These are phyloP conservation scores for Circinella minor DNA, from an alignment of 371 early-diverging fungal genomes.

Conservation along the genomic window DNA sequence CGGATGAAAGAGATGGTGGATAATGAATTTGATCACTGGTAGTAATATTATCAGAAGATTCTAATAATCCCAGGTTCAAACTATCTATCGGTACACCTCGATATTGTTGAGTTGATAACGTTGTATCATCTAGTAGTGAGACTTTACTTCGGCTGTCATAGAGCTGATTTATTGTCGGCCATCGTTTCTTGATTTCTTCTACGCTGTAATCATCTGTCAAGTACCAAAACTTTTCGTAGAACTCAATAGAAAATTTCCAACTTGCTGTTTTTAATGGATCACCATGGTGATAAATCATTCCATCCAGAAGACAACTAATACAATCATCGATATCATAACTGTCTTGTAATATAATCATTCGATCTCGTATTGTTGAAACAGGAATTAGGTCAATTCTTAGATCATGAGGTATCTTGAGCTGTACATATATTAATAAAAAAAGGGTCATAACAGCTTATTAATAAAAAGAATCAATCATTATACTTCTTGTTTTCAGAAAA, in stretches of 20 bases:
- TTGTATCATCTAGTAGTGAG: too few species aligned
- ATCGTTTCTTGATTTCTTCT: slow-evolving; percentile 31
- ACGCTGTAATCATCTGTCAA: slow-evolving; percentile 38
- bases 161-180: slow-evolving; percentile 5
- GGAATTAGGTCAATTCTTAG: slow-evolving; percentile 44
- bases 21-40: too few species aligned
- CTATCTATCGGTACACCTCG: too few species aligned
- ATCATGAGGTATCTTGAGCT: slow-evolving; percentile 43
- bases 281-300: slow-evolving; percentile 32
- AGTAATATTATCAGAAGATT: too few species aligned
- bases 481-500: too few species aligned
- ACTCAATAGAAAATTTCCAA: slow-evolving; percentile 38
- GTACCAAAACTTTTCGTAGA: slow-evolving; percentile 37
- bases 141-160: too few species aligned
- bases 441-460: background rate
- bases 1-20: too few species aligned
- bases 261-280: slow-evolving; percentile 37
- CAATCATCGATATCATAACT: slow-evolving; percentile 39
- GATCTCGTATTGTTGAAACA: slow-evolving; percentile 40
- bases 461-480: too few species aligned
- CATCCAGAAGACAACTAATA: slow-evolving; percentile 29
- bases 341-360: slow-evolving; percentile 46
- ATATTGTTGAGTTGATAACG: too few species aligned
- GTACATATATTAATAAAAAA: background rate
- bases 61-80: too few species aligned